A percentile compares a stretch with the other conserved stretches of the same genome.
Conservation (phyloP, 208 protist genomes). For the Wallacemonas rigidus region DNA sequence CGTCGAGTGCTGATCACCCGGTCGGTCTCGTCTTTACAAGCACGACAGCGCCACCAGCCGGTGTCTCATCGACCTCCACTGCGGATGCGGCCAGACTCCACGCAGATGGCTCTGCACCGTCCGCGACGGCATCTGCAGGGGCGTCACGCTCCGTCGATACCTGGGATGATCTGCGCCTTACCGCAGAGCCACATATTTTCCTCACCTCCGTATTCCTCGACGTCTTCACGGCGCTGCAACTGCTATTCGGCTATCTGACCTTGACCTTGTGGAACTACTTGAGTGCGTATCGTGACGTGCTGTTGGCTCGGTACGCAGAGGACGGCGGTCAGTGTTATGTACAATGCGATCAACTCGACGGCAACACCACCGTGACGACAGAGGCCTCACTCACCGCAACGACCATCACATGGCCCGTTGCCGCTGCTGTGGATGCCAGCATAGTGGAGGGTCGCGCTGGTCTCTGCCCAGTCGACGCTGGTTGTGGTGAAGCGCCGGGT, state of each 20-base stretch:
- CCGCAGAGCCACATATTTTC: not conserved
- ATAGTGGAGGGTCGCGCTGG: not conserved
- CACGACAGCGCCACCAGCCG: not conserved
- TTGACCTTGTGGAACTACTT: slow-evolving; percentile 42
- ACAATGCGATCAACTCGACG: not conserved
- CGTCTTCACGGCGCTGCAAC: slow-evolving; percentile 31
- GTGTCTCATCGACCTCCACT: no score
- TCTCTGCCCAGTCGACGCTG: not conserved
- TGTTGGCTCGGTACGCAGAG: not conserved
- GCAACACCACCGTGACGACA: no score
- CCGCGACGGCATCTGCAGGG: not conserved
- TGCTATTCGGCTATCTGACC: slow-evolving; percentile 25
- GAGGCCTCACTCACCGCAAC: no score
- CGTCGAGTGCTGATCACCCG: slow-evolving; percentile 8
- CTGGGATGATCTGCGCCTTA: slow-evolving; percentile 11
- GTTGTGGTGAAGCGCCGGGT: not conserved
- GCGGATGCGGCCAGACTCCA: no score
- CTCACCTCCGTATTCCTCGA: slow-evolving; percentile 23
- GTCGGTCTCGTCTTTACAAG: not conserved
- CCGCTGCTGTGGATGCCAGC: no score
- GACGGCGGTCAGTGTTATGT: not conserved
- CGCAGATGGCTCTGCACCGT: no score
- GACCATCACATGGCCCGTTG: no score
- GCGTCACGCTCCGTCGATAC: slow-evolving; percentile 7
- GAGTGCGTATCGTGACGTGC: slow-evolving; percentile 21